phyloP scores from a whole-genome alignment of 257 asterid genomes.

The Lavandula angustifolia region DNA sequence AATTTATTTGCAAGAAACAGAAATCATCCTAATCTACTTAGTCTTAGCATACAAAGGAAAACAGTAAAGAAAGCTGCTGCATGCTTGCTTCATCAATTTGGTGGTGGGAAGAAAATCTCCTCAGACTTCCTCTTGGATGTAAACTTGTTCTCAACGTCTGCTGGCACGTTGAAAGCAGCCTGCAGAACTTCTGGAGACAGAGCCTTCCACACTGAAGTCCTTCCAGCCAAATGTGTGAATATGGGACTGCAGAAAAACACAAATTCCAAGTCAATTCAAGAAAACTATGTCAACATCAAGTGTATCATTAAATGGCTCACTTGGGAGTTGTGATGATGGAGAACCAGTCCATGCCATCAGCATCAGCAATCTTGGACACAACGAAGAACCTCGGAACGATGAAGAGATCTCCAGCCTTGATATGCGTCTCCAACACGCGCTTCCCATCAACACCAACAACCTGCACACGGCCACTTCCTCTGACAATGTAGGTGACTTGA shows the following conservation, averaged over 20 bases:
- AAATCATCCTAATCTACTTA: too few relatives aligned
- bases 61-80: not conserved
- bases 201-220: conserved; percentile 63
- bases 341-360: conserved; percentile 90
- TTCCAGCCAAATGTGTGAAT: conserved; percentile 66
- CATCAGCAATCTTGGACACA: conserved; percentile 76
- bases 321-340: conserved; percentile 89
- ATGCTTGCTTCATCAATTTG: conserved; percentile 35
- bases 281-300: not conserved
- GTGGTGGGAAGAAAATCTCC: conserved; percentile 85
- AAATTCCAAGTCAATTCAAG: too few relatives aligned
- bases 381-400: conserved; percentile 83
- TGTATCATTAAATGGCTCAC: conserved; percentile 37
- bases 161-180: conserved; percentile 55
- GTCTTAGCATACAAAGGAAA: not conserved
- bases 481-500: conserved; percentile 81
- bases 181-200: conserved; percentile 61
- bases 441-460: conserved; percentile 82
- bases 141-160: conserved; percentile 66
- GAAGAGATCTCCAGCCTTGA: conserved; percentile 71
- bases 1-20: too few relatives aligned
- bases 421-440: conserved; percentile 60
- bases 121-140: conserved; percentile 66
- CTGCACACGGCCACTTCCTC: conserved; percentile 86
- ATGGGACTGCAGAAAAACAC: conserved; percentile 47